phyloP scores from a whole-genome alignment of 2,329 filamentous ascomycete genomes.

The Talaromyces rugulosus region DNA sequence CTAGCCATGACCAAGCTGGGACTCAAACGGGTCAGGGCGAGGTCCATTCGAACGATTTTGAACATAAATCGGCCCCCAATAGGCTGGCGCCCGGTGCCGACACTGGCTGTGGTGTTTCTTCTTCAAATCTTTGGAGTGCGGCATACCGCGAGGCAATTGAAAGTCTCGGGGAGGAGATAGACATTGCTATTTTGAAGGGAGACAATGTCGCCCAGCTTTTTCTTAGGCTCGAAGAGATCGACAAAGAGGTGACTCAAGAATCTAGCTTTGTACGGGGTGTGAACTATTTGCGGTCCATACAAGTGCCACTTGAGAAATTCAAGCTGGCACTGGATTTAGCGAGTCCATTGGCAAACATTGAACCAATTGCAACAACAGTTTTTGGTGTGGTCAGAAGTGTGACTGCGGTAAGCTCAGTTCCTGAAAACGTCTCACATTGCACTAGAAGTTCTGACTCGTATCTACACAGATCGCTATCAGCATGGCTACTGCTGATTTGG shows the following conservation, averaged over 20 bases:
- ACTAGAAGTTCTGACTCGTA: background rate
- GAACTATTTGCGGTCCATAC: constrained; percentile 13
- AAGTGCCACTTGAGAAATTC: constrained; percentile 16
- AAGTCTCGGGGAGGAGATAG: constrained; percentile 21
- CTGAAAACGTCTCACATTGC: background rate
- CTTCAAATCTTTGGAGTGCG: constrained; percentile 23
- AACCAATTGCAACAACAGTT: constrained; percentile 20
- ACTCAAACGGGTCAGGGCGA: background rate
- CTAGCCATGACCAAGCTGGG: background rate
- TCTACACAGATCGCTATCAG: constrained; percentile 22
- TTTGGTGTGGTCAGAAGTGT: constrained; percentile 23
- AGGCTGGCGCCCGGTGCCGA: background rate
- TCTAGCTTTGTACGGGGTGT: constrained; percentile 19
- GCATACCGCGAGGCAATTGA: constrained; percentile 25
- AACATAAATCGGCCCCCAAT: background rate
- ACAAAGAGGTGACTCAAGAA: constrained; percentile 18
- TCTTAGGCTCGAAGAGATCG: constrained; percentile 20
- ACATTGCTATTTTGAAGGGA: constrained; percentile 22
- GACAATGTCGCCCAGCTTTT: constrained; percentile 22
- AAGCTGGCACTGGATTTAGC: constrained; percentile 18
- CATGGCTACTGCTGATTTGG: constrained; percentile 19
- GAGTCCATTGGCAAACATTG: constrained; percentile 27
- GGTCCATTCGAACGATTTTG: background rate
- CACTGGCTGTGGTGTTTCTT: background rate
- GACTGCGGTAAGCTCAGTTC: constrained; percentile 20